These are phyloP conservation scores for Gloeostereum incarnatum DNA, from an alignment of 768 basidiomycete species.

Conservation along the genomic window DNA sequence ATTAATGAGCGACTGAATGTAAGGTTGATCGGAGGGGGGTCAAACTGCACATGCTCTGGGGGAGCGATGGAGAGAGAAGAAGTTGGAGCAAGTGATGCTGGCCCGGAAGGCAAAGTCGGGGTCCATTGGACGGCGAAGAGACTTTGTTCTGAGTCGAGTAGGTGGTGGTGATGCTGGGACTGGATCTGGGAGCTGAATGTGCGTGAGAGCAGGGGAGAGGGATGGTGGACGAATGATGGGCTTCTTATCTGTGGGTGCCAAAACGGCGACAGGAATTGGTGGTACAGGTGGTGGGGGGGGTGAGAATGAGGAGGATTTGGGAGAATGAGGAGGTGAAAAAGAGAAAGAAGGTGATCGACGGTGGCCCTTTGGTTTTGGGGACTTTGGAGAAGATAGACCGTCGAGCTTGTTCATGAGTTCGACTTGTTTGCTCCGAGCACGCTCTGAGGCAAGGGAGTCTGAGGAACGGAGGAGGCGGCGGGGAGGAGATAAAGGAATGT, in stretches of 20 bases:
- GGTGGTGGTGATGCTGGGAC: constrained; percentile 16
- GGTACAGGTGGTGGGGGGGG: constrained; percentile 49
- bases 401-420: too few relatives aligned
- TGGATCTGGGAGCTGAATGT: constrained; percentile 22
- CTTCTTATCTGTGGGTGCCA: constrained; percentile 25
- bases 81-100: constrained; percentile 38
- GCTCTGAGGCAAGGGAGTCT: too few relatives aligned
- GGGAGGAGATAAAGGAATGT: too few relatives aligned
- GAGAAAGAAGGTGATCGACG: constrained; percentile 25
- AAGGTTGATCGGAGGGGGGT: not conserved
- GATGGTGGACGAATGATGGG: constrained; percentile 15
- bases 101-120: constrained; percentile 8
- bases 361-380: too few relatives aligned
- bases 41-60: not conserved
- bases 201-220: constrained; percentile 16
- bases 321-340: constrained; percentile 38
- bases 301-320: constrained; percentile 31
- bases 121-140: constrained; percentile 2
- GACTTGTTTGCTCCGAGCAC: too few relatives aligned
- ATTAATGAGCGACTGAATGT: not conserved
- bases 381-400: too few relatives aligned
- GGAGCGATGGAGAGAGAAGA: constrained; percentile 34
- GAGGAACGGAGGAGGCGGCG: too few relatives aligned
- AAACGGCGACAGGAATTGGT: constrained; percentile 38
- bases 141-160: constrained; percentile 6